Percentiles rank a stretch among this genome's conserved stretches.
Conservation (phyloP, 306 rosid species). For the Urtica urens region DNA sequence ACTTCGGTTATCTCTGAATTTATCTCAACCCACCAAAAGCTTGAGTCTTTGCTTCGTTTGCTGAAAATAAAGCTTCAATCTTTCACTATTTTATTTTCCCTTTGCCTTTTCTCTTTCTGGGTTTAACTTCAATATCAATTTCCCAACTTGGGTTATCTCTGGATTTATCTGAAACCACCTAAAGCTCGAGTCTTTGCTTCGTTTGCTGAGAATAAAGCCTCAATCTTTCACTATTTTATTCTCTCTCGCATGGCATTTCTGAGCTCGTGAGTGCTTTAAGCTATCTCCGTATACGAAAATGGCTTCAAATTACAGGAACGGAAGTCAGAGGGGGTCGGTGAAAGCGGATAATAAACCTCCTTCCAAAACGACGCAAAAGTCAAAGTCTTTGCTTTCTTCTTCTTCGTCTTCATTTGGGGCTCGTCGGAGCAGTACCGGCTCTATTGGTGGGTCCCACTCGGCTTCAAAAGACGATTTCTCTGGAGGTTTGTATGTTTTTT, state of each 20-base stretch:
- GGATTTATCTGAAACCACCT: neutral
- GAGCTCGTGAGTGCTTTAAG: constrained; percentile 3
- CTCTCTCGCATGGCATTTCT: constrained; percentile 24
- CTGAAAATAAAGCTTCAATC: no score
- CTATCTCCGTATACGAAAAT: constrained; percentile 20
- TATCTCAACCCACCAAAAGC: neutral
- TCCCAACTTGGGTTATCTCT: constrained; percentile 11
- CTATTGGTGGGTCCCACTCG: constrained; percentile 18
- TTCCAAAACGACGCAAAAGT: constrained; percentile 41
- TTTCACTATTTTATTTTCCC: constrained; percentile 12
- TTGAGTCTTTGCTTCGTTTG: neutral
- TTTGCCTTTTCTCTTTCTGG: neutral
- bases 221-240: constrained; percentile 4
- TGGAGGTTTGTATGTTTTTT: constrained; percentile 46
- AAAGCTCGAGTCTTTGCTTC: constrained; percentile 1
- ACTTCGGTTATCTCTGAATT: constrained; percentile 10
- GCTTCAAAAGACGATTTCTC: constrained; percentile 42
- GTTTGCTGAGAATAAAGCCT: neutral
- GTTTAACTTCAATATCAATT: neutral
- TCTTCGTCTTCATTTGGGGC: constrained; percentile 16
- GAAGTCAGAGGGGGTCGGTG: constrained; percentile 41
- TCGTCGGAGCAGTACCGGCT: constrained; percentile 69
- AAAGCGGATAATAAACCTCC: constrained; percentile 45
- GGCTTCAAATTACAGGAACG: constrained; percentile 51
- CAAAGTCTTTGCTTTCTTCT: constrained; percentile 46